Evolutionary conservation across 192 early-diverging fungal species (phyloP).

Genomic region (Backusella liffmaniae): DNA sequence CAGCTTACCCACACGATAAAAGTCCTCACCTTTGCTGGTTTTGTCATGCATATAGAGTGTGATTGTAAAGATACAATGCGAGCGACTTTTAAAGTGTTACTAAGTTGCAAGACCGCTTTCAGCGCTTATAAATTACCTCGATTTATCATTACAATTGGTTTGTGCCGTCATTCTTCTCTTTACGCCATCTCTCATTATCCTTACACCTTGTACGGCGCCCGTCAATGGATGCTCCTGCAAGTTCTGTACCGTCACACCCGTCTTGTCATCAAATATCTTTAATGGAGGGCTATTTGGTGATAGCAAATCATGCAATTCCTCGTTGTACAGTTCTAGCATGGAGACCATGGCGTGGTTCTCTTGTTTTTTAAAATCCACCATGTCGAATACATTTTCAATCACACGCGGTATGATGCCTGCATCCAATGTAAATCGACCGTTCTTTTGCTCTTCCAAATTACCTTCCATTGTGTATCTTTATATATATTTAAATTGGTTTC

Average conservation of each 20-base stretch:
- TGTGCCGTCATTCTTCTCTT: slow-evolving; percentile 75
- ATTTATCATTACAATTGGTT: slow-evolving; percentile 89
- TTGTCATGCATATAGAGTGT: slow-evolving; percentile 88
- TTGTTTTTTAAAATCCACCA: slow-evolving; percentile 59
- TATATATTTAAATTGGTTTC: no score
- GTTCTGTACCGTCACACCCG: slow-evolving; percentile 78
- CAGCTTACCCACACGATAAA: slow-evolving; percentile 92
- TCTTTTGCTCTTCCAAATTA: slow-evolving; percentile 57
- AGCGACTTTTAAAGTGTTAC: slow-evolving; percentile 58
- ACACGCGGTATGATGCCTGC: slow-evolving; percentile 94
- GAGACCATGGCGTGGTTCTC: slow-evolving; percentile 88
- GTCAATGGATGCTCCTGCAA: slow-evolving; percentile 79
- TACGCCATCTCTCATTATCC: slow-evolving; percentile 67
- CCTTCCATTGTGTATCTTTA: slow-evolving; percentile 91
- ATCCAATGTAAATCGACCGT: slow-evolving; percentile 28
- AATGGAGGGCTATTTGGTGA: slow-evolving; percentile 54
- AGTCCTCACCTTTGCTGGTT: slow-evolving; percentile 75
- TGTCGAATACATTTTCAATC: slow-evolving; percentile 75
- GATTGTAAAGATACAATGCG: slow-evolving; percentile 91
- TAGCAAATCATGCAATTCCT: slow-evolving; percentile 92
- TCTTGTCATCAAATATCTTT: slow-evolving; percentile 65
- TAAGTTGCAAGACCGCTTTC: no score
- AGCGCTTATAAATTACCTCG: slow-evolving; percentile 46
- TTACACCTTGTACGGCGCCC: slow-evolving; percentile 39
- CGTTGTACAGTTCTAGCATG: slow-evolving; percentile 94